Base-by-base conservation (phyloP, 2,329 filamentous ascomycete species). In the Lachnellula occidentalis region DNA sequence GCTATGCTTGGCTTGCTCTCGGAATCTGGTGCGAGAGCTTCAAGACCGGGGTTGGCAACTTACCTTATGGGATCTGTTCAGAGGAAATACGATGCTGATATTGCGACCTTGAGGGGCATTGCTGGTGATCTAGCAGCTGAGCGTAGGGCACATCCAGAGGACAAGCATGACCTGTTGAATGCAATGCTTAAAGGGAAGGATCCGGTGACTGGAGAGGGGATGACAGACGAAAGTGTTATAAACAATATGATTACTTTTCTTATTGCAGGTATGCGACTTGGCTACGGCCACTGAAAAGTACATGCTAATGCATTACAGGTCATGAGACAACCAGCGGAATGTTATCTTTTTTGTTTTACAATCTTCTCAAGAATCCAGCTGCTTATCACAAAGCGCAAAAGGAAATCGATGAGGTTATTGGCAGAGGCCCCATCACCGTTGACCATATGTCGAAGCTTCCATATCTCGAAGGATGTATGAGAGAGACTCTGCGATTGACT, bases 191-290 rank as follows among this genome's bases (percentile, higher is more conserved):
- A 82, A 6, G 85, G 84, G 0, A 77, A 76, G 11, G 87, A 91
- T 64, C 77, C 82, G 1, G 79, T 82, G 69, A 89, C 86, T 4
- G 85, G 86, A 12, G 74, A 84, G 61, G 78, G 76, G n/a, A 71
- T 90, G 60, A 78, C 74, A 1, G 83, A 88, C 56, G 73, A 78
- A 4, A 80, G 76, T 48, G 86, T 90, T 58, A 77, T 81, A 15
- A 77, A 86, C 66, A 88, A 90, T 59, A 81, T 90, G 71, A 83
- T 87, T 55, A 90, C 86, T 0, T 89, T 90, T 60, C 69, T 90
- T 14, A 84, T 34, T 83, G 76, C 70, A 67, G 58, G 65, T 59
- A 31, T 31, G 55, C 22, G 0, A 31, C 11, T 31, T 31, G 27
- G 8, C 27, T 11, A 31, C 8, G 9, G 27, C 27, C 4, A 56